Evolutionary conservation across 2,329 filamentous ascomycete species (phyloP).

Genomic region (Boeremia exigua): DNA sequence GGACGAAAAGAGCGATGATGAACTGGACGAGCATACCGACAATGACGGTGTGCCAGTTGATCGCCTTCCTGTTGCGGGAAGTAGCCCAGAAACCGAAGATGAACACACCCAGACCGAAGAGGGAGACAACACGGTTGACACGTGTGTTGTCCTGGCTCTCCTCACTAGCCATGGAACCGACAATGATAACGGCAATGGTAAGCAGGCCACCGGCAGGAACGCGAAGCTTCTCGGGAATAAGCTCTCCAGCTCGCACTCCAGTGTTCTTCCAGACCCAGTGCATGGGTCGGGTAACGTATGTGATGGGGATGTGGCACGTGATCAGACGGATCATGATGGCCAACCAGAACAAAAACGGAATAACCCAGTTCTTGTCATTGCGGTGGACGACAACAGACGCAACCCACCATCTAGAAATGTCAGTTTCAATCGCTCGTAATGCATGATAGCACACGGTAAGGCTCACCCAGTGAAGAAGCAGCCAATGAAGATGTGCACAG

Average conservation of each 20-base stretch:
- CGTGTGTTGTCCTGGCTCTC: constrained; percentile 79
- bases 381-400: constrained; percentile 75
- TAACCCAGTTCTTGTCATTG: constrained; percentile 77
- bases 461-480: constrained; percentile 61
- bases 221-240: constrained; percentile 71
- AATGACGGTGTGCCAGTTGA: constrained; percentile 66
- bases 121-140: constrained; percentile 77
- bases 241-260: constrained; percentile 61
- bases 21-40: constrained; percentile 90
- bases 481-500: constrained; percentile 51
- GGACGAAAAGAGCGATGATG: constrained; percentile 84
- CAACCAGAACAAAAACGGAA: constrained; percentile 84
- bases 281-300: constrained; percentile 70
- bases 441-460: constrained; percentile 9
- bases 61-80: constrained; percentile 69
- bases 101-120: constrained; percentile 79
- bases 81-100: constrained; percentile 71
- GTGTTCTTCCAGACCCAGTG: constrained; percentile 72
- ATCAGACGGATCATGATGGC: constrained; percentile 74
- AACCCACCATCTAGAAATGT: constrained; percentile 71
- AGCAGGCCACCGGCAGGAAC: constrained; percentile 67
- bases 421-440: constrained; percentile 21
- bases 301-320: constrained; percentile 74
- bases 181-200: constrained; percentile 74
- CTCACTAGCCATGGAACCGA: constrained; percentile 76